phyloP scores from a whole-genome alignment of 805 yeast genomes.

The Metschnikowia kofuensis region DNA sequence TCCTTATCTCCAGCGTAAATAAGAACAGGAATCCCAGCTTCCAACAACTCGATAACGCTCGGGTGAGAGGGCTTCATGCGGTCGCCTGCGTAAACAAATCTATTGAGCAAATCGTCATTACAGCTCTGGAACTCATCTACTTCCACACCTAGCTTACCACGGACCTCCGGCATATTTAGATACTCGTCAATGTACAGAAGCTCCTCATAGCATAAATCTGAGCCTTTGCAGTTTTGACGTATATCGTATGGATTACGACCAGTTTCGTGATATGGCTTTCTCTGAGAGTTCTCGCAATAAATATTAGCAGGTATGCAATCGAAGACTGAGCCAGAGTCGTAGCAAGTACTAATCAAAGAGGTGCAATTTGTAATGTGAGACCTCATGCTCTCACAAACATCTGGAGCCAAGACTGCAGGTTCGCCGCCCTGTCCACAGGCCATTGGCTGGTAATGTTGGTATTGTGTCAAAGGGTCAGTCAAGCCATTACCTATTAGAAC shows the following conservation, averaged over 20 bases:
- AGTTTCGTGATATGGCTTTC: constrained; percentile 56
- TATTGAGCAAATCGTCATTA: constrained; percentile 72
- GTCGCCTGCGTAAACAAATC: constrained; percentile 85
- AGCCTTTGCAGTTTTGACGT: constrained; percentile 71
- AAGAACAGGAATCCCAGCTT: constrained; percentile 71
- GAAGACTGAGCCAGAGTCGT: constrained; percentile 69
- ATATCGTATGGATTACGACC: constrained; percentile 93
- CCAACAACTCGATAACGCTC: constrained; percentile 60
- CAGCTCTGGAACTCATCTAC: constrained; percentile 75
- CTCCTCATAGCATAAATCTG: constrained; percentile 72
- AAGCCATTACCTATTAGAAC: constrained; percentile 91
- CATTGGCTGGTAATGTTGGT: constrained; percentile 65
- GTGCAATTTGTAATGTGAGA: constrained; percentile 70
- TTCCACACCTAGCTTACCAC: constrained; percentile 85
- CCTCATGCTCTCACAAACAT: constrained; percentile 64
- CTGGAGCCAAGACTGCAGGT: constrained; percentile 67
- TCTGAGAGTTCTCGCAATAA: constrained; percentile 82
- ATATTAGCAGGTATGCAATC: constrained; percentile 88
- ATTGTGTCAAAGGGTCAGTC: constrained; percentile 64
- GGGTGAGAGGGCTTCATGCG: constrained; percentile 88
- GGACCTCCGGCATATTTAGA: constrained; percentile 74
- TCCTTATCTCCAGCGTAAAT: constrained; percentile 95
- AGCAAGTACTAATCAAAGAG: constrained; percentile 73
- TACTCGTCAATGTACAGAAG: constrained; percentile 72
- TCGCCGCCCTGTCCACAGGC: constrained; percentile 91